Conservation (phyloP, 495 filamentous ascomycete species). For the Penicillium daleae region DNA sequence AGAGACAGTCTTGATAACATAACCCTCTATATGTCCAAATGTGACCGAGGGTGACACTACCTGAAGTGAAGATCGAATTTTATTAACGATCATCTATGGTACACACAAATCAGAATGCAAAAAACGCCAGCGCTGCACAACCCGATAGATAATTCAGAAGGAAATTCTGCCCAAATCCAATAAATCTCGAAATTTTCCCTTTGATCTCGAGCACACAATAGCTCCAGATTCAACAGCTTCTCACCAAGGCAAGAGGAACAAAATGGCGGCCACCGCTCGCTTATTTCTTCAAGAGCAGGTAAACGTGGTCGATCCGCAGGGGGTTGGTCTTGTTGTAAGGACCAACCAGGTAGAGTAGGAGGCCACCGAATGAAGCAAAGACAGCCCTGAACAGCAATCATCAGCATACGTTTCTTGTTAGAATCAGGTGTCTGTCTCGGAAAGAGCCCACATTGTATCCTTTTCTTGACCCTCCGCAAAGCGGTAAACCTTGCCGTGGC, state of each 20-base stretch:
- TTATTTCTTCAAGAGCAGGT: slow-evolving; percentile 91
- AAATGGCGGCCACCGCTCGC: slow-evolving; percentile 8
- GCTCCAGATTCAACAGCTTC: neutral
- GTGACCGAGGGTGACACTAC: neutral
- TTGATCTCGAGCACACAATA: neutral
- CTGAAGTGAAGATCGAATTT: slow-evolving; percentile 19
- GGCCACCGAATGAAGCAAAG: slow-evolving; percentile 88
- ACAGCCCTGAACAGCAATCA: slow-evolving; percentile 67
- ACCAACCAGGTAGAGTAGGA: slow-evolving; percentile 87
- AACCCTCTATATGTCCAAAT: neutral
- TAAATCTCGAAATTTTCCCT: slow-evolving; percentile 25
- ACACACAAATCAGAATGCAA: slow-evolving; percentile 35
- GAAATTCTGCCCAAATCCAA: slow-evolving; percentile 22
- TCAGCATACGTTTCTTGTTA: slow-evolving; percentile 10
- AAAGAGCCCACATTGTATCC: slow-evolving; percentile 75
- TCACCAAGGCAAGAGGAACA: slow-evolving; percentile 3
- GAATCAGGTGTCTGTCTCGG: neutral
- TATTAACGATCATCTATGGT: slow-evolving; percentile 33
- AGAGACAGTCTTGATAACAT: neutral
- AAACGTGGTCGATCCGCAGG: slow-evolving; percentile 87
- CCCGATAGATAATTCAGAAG: slow-evolving; percentile 22
- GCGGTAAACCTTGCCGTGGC: slow-evolving; percentile 95
- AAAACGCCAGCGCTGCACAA: slow-evolving; percentile 39
- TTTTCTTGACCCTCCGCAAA: slow-evolving; percentile 85
- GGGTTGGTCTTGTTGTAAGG: slow-evolving; percentile 95